Evolutionary conservation across 2,329 filamentous ascomycete genomes (phyloP).

Genomic region (Talaromyces sp.): DNA sequence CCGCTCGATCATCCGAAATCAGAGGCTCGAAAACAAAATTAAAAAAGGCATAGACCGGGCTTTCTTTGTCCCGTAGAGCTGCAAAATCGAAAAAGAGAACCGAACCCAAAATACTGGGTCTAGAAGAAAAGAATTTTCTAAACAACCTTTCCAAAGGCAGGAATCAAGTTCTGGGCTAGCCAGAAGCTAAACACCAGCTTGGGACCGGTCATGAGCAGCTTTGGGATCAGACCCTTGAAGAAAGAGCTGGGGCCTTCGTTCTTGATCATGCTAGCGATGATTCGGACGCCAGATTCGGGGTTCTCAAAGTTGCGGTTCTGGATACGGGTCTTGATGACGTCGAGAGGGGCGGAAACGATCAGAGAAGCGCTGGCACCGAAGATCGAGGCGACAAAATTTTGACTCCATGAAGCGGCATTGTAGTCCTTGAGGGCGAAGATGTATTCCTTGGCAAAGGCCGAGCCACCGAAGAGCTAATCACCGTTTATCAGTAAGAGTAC

Average conservation of each 20-base stretch:
- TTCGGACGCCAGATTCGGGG: constrained; percentile 88
- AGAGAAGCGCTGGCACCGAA: constrained; percentile 93
- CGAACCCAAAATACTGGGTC: not conserved
- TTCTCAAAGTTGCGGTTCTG: constrained; percentile 99
- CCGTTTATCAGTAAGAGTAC: constrained; percentile 3
- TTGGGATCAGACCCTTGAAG: constrained; percentile 96
- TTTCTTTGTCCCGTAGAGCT: not conserved
- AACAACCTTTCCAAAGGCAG: constrained; percentile 72
- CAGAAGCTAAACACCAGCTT: constrained; percentile 99
- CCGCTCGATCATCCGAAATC: not conserved
- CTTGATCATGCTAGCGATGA: constrained; percentile 86
- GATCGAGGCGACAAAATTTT: constrained; percentile 97
- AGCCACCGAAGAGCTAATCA: constrained; percentile 83
- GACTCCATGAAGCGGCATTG: constrained; percentile 87
- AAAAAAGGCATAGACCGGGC: not conserved
- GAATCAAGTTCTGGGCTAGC: constrained; percentile 97
- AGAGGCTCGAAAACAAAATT: constrained; percentile 2
- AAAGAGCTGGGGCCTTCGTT: constrained; percentile 81
- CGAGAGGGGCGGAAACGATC: constrained; percentile 88
- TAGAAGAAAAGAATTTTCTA: constrained; percentile 25
- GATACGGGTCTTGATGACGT: constrained; percentile 97
- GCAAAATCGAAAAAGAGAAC: not conserved
- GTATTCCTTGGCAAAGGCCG: constrained; percentile 96
- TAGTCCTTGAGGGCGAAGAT: constrained; percentile 86
- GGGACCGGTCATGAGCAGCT: constrained; percentile 97